A percentile compares a stretch with the other conserved stretches of the same genome.
These are phyloP conservation scores for Penicillium paxilli DNA, from an alignment of 495 filamentous ascomycete genomes.

Conservation along the genomic window DNA sequence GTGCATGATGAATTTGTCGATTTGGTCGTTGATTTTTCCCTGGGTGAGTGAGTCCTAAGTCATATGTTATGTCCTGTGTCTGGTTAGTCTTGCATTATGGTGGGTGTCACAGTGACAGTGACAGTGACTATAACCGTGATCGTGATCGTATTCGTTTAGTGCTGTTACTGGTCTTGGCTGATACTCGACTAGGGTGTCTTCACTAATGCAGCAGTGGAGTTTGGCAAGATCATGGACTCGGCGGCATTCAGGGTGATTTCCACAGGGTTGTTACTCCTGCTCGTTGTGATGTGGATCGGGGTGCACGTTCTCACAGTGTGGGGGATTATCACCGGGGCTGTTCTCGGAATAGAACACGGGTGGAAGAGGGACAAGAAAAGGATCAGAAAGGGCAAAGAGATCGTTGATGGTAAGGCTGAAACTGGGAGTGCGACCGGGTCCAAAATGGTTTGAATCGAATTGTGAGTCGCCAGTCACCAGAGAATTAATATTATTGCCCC, in stretches of 20 bases:
- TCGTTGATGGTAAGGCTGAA: too few species aligned
- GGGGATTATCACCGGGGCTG: slow-evolving; percentile 22
- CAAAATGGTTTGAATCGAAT: too few species aligned
- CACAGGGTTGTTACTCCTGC: slow-evolving; percentile 23
- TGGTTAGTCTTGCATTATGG: too few species aligned
- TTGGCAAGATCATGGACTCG: slow-evolving; percentile 31
- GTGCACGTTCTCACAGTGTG: slow-evolving; percentile 27
- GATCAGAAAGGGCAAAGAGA: too few species aligned
- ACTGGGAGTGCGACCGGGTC: too few species aligned
- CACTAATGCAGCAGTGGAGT: slow-evolving; percentile 30
- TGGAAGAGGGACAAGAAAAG: slow-evolving; percentile 9
- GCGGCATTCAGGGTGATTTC: slow-evolving; percentile 31
- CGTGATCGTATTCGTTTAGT: too few species aligned
- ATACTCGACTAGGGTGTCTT: slow-evolving; percentile 26
- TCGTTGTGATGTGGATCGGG: slow-evolving; percentile 20
- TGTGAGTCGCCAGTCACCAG: too few species aligned
- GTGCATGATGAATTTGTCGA: slow-evolving; percentile 21
- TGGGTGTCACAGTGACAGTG: too few species aligned
- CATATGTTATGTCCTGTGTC: too few species aligned
- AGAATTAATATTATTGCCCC: too few species aligned
- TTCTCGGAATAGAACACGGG: slow-evolving; percentile 25
- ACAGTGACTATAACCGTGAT: too few species aligned
- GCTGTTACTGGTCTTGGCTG: too few species aligned
- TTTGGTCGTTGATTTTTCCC: slow-evolving; percentile 33
- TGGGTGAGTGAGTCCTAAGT: slow-evolving; percentile 30